Evolutionary conservation across 352 stramenopile species (phyloP), one percentile per base, ranked within the genome.

Genomic region (Phytopythium aichiense): DNA sequence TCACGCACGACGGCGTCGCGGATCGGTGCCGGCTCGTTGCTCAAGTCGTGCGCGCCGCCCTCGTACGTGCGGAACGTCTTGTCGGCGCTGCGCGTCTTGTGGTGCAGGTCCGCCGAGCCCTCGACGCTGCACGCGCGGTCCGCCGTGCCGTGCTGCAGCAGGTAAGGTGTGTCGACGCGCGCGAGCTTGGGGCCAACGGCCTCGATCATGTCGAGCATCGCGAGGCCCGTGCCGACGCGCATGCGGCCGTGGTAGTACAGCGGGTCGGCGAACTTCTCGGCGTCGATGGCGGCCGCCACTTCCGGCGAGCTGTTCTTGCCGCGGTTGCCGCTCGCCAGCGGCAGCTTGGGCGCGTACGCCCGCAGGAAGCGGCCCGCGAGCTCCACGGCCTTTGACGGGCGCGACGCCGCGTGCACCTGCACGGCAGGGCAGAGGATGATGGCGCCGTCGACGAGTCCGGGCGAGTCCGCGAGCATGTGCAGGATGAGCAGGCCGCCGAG

Each of bases 221-320:
- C 82, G 43, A 90, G 63, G 0, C 81, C 84, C 23, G 82, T 92
- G 60, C 84, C 84, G 54, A 94, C 76, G 42, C 82, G 81, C 66
- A 94, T 73, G 16, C 79, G 73, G 23, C 84, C 84, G 18, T 79
- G 74, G 58, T 94, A 94, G 57, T 90, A 92, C 45, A 91, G 71
- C 15, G 81, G 79, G 51, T 94, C 84, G 8, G 71, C 56, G 18
- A 64, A 63, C 57, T 90, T 90, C 37, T 84, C 69, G 7, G 68
- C 71, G 35, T 91, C 77, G 1, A 89, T 66, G 23, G 77, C 23
- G 16, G 76, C 77, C 2, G 73, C 81, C 37, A 90, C 71, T 43
- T 87, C 77, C 0, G 81, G 72, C 35, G 76, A 90, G 40, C 71
- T 89, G 65, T 88, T 88, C 51, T 80, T 79, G 23, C 78, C 78